phyloP scores from a whole-genome alignment of 495 filamentous ascomycete genomes.

The Pyrenula massariospora region DNA sequence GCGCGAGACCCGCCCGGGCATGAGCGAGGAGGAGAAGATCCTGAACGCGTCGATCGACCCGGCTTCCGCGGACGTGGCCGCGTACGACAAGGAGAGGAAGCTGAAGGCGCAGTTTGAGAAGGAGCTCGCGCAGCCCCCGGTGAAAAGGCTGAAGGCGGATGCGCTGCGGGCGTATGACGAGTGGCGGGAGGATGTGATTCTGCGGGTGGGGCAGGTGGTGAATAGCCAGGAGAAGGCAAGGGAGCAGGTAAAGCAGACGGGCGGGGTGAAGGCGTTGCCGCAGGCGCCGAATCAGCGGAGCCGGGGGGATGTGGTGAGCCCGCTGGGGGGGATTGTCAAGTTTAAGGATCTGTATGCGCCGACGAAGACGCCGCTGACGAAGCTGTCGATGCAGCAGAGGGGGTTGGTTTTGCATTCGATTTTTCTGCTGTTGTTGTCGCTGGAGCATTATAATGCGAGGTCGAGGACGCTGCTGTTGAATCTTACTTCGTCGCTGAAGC shows the following conservation, averaged over 20 bases:
- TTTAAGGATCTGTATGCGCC: constrained; percentile 32
- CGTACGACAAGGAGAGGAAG: constrained; percentile 14
- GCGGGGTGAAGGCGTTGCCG: background rate
- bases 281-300: constrained; percentile 3
- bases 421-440: constrained; percentile 61
- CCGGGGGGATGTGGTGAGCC: constrained; percentile 1
- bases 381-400: constrained; percentile 26
- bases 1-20: background rate
- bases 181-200: constrained; percentile 50
- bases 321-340: constrained; percentile 10
- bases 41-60: constrained; percentile 12
- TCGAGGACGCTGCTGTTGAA: constrained; percentile 65
- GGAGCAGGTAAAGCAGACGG: constrained; percentile 2
- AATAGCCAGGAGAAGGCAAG: constrained; percentile 39
- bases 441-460: constrained; percentile 70
- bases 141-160: constrained; percentile 22
- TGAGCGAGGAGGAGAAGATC: constrained; percentile 11
- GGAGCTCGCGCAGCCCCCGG: constrained; percentile 14
- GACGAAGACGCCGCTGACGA: constrained; percentile 27
- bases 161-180: constrained; percentile 47
- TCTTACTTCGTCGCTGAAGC: constrained; percentile 52
- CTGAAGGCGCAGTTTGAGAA: constrained; percentile 12
- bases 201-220: constrained; percentile 52
- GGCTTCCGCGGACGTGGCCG: constrained; percentile 10
- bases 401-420: constrained; percentile 47